A percentile compares a stretch with the other conserved stretches of the same genome.
These are phyloP conservation scores for Carex myosuroides DNA, from an alignment of 176 grass and related monocot species.

Conservation along the genomic window DNA sequence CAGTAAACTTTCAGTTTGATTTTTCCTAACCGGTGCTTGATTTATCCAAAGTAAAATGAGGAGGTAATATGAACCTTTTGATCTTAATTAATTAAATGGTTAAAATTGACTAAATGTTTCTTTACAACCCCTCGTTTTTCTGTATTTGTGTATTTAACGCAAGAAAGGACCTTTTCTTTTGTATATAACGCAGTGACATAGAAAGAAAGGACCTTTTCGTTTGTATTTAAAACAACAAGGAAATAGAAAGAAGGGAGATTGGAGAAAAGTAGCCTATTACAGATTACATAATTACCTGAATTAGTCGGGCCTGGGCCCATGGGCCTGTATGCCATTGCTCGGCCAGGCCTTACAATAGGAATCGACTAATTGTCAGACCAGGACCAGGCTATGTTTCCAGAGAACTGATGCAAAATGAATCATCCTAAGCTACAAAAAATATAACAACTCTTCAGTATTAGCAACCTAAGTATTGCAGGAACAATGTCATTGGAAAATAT, in stretches of 20 bases:
- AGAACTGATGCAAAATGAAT: no score
- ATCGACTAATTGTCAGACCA: no score
- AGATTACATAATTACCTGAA: background rate
- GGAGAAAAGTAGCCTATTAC: background rate
- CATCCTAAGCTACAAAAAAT: no score
- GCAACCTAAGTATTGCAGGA: constrained; percentile 17
- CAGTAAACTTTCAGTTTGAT: background rate
- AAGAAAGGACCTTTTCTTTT: no score
- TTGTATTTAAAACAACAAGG: no score
- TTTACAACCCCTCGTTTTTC: background rate
- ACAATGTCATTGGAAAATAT: constrained; percentile 73
- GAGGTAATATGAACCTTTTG: background rate
- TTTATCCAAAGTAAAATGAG: background rate
- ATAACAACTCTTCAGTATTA: no score
- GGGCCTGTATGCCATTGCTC: no score
- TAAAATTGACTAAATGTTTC: background rate
- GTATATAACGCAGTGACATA: background rate
- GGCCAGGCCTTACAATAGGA: no score
- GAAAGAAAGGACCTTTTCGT: background rate
- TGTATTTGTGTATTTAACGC: no score
- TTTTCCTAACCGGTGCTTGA: background rate
- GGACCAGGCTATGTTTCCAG: no score
- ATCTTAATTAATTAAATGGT: background rate
- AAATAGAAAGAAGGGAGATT: no score
- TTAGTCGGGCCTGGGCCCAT: no score